These are phyloP conservation scores for Simmondsia chinensis DNA, from an alignment of 148 eudicot species.

Conservation along the genomic window DNA sequence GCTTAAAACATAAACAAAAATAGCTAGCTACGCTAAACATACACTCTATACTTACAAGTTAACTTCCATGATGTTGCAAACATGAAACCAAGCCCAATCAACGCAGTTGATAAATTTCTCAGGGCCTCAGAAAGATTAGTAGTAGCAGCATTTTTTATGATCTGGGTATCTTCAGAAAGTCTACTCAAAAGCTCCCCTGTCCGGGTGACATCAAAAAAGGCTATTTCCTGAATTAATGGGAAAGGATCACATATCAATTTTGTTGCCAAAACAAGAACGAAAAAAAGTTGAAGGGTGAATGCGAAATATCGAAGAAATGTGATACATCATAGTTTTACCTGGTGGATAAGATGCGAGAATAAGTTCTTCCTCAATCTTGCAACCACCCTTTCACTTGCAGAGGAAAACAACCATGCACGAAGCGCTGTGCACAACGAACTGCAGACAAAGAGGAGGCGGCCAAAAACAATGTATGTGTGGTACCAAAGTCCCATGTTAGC, in stretches of 20 bases:
- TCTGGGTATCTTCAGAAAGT: constrained; percentile 88
- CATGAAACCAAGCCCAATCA: constrained; percentile 84
- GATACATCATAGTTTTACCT: constrained; percentile 26
- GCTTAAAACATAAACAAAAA: too few species aligned
- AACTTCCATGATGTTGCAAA: constrained; percentile 81
- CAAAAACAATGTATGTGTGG: neutral
- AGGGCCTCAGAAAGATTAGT: constrained; percentile 87
- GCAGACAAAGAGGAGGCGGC: constrained; percentile 11
- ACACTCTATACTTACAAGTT: constrained; percentile 42
- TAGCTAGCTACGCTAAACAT: neutral
- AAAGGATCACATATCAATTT: constrained; percentile 3
- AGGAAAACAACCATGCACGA: constrained; percentile 77
- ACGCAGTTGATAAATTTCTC: constrained; percentile 59
- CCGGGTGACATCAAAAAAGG: constrained; percentile 85
- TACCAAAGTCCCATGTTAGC: too few species aligned
- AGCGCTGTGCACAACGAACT: constrained; percentile 77
- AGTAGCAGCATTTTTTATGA: constrained; percentile 92
- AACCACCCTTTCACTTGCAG: constrained; percentile 93
- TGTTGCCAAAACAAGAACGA: neutral
- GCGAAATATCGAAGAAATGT: neutral
- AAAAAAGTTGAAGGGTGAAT: neutral
- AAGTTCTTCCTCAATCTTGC: constrained; percentile 73
- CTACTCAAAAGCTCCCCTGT: constrained; percentile 93
- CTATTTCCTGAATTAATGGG: constrained; percentile 59
- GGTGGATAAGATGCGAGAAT: constrained; percentile 67